Evolutionary conservation across 306 rosid genomes (phyloP).

Genomic region (Herpetospermum pedunculosum): DNA sequence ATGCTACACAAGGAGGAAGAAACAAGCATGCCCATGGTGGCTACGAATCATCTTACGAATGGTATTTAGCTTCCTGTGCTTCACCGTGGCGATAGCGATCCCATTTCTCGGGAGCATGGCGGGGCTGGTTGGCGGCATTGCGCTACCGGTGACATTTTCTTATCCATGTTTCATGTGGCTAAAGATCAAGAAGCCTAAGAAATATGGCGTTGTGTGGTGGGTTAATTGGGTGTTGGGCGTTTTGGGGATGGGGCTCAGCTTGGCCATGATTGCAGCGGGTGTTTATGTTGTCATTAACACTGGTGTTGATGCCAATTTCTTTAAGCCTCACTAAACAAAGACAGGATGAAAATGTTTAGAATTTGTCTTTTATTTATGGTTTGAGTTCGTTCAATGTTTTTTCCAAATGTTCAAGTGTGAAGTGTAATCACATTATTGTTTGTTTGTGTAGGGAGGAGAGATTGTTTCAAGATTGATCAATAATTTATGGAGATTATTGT

Average conservation of each 20-base stretch:
- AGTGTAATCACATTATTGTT: not conserved
- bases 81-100: constrained; percentile 29
- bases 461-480: not conserved
- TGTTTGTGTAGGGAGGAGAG: not conserved
- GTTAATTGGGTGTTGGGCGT: constrained; percentile 29
- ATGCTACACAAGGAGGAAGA: constrained; percentile 27
- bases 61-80: constrained; percentile 19
- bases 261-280: constrained; percentile 24
- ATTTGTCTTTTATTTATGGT: not conserved
- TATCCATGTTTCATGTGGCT: constrained; percentile 56
- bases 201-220: constrained; percentile 18
- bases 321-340: constrained; percentile 26
- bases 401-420: not conserved
- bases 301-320: constrained; percentile 25
- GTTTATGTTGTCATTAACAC: constrained; percentile 17
- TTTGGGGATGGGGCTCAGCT: constrained; percentile 21
- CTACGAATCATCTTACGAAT: constrained; percentile 21
- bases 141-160: constrained; percentile 40
- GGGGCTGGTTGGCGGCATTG: constrained; percentile 39
- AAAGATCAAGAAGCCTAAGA: constrained; percentile 36
- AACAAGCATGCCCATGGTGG: constrained; percentile 44
- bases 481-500: not conserved
- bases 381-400: not conserved
- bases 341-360: not conserved
- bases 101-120: constrained; percentile 37